Percentiles rank a stretch among this genome's conserved stretches.
phyloP scores from a whole-genome alignment of 495 filamentous ascomycete species.

The Talaromyces nanjingensis region DNA sequence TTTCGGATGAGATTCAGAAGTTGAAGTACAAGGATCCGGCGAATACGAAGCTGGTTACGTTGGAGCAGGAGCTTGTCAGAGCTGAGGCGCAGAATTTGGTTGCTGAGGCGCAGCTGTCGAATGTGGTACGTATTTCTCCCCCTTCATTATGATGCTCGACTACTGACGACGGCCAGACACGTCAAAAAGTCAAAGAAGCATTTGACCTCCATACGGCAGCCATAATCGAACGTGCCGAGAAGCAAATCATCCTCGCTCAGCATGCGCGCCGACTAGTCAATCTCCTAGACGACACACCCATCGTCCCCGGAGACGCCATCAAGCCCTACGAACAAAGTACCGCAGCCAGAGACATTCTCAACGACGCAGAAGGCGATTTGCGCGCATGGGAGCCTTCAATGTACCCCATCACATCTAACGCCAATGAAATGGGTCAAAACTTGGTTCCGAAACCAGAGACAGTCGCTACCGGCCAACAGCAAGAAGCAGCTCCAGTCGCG shows the following conservation, averaged over 20 bases:
- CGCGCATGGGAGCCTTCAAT: constrained; percentile 60
- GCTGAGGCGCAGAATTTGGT: constrained; percentile 94
- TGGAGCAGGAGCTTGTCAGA: constrained; percentile 93
- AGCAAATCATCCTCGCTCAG: constrained; percentile 86
- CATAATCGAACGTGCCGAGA: constrained; percentile 90
- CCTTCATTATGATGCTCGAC: not conserved
- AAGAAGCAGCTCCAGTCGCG: not conserved
- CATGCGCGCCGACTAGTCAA: constrained; percentile 81
- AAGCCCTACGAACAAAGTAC: constrained; percentile 54
- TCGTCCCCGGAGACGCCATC: constrained; percentile 77
- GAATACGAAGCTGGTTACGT: constrained; percentile 62
- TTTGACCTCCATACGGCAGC: constrained; percentile 81
- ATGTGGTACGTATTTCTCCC: constrained; percentile 54
- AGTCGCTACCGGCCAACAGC: not conserved
- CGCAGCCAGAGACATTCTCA: constrained; percentile 74
- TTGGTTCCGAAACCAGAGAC: constrained; percentile 16
- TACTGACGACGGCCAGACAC: constrained; percentile 48
- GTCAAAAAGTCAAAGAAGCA: constrained; percentile 89
- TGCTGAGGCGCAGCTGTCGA: constrained; percentile 93
- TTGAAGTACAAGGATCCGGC: constrained; percentile 84
- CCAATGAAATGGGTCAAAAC: constrained; percentile 17
- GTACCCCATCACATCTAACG: constrained; percentile 43
- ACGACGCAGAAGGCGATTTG: constrained; percentile 86
- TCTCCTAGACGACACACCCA: constrained; percentile 83
- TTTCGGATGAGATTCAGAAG: constrained; percentile 82